These are phyloP conservation scores for Rubia occidens DNA, from an alignment of 305 asterid genomes.

Conservation along the genomic window DNA sequence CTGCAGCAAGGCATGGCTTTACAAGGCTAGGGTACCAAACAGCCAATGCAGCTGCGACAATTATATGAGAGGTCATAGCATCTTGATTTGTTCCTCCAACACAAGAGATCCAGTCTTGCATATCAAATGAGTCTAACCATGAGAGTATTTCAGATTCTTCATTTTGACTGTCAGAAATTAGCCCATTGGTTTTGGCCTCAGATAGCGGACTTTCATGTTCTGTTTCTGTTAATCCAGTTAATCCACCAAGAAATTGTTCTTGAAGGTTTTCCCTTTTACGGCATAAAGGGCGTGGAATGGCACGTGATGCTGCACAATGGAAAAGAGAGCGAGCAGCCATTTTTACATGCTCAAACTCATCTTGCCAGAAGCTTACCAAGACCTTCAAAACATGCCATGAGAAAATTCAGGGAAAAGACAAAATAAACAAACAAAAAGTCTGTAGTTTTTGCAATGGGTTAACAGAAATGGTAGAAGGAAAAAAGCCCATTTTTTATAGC, in stretches of 20 bases:
- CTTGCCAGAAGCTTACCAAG: conserved; percentile 97
- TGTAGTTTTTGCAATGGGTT: neutral
- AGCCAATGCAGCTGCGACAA: conserved; percentile 89
- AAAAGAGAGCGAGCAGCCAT: conserved; percentile 98
- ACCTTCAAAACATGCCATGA: conserved; percentile 45
- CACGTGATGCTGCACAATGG: conserved; percentile 96
- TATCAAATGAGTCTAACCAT: conserved; percentile 87
- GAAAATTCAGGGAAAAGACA: conserved; percentile 9
- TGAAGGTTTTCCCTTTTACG: conserved; percentile 31
- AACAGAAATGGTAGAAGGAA: neutral
- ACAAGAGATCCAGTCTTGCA: conserved; percentile 88
- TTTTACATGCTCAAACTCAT: conserved; percentile 80
- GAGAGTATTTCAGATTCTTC: conserved; percentile 59
- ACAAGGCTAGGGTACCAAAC: conserved; percentile 98
- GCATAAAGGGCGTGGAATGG: conserved; percentile 65
- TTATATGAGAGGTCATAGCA: conserved; percentile 91
- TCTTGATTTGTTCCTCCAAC: conserved; percentile 91
- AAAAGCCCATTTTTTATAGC: neutral
- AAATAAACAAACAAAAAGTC: too few relatives aligned
- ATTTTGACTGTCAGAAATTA: conserved; percentile 30
- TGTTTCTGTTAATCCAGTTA: conserved; percentile 29
- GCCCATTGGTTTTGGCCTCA: conserved; percentile 15
- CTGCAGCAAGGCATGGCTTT: conserved; percentile 47
- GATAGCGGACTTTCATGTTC: conserved; percentile 27
- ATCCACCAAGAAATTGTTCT: conserved; percentile 24